A percentile compares a stretch with the other conserved stretches of the same genome.
These are phyloP conservation scores for Byssothecium circinans DNA, from an alignment of 2,329 filamentous ascomycete genomes.

Conservation along the genomic window DNA sequence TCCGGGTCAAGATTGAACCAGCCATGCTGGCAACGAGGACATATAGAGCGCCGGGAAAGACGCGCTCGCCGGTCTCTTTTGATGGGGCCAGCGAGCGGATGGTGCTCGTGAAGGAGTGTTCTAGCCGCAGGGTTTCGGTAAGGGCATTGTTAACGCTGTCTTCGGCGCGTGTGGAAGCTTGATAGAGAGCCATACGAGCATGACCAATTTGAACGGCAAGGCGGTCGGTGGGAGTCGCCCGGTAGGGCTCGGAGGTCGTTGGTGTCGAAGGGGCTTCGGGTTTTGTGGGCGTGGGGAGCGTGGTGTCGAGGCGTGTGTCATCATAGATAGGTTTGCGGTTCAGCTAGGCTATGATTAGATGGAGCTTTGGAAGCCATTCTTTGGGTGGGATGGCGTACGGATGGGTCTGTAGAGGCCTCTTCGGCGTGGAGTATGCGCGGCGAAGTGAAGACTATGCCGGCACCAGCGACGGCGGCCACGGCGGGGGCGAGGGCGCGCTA, in stretches of 20 bases:
- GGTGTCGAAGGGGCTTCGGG: conserved; percentile 41
- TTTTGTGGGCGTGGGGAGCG: conserved; percentile 32
- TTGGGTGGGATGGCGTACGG: conserved; percentile 10
- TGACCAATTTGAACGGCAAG: conserved; percentile 80
- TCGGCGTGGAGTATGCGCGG: conserved; percentile 54
- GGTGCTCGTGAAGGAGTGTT: conserved; percentile 87
- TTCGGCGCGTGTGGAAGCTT: conserved; percentile 73
- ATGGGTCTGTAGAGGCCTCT: conserved; percentile 29
- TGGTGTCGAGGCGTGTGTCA: conserved; percentile 49
- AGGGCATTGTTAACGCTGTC: conserved; percentile 80
- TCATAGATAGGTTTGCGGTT: conserved; percentile 75
- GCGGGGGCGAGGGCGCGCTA: conserved; percentile 55
- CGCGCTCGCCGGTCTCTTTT: conserved; percentile 79
- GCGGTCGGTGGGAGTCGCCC: conserved; percentile 83
- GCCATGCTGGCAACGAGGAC: conserved; percentile 94
- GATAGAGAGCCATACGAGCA: conserved; percentile 78
- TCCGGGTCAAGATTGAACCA: conserved; percentile 85
- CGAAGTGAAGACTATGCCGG: conserved; percentile 51
- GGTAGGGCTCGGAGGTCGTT: conserved; percentile 31
- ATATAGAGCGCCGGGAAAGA: conserved; percentile 89
- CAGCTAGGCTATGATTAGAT: conserved; percentile 10
- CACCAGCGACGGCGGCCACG: conserved; percentile 46
- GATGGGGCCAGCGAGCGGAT: conserved; percentile 85
- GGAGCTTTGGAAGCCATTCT: background rate
- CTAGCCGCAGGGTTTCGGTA: conserved; percentile 78